phyloP scores from a whole-genome alignment of 2,329 filamentous ascomycete species.

The Phyllosticta citribraziliensis region DNA sequence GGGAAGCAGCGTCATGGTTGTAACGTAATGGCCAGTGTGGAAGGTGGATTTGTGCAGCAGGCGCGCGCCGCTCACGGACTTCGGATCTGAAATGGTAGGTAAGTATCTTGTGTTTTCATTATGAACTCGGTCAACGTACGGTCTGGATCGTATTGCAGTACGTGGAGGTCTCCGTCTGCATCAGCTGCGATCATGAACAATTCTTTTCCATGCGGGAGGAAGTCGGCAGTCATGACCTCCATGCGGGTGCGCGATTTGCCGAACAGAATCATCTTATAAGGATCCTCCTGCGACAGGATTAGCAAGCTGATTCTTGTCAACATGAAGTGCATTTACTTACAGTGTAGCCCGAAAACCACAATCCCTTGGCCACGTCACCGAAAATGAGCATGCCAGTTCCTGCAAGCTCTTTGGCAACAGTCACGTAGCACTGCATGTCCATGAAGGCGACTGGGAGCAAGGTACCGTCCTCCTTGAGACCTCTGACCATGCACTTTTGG shows the following conservation, averaged over 20 bases:
- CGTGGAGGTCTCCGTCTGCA: slow-evolving; percentile 74
- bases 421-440: slow-evolving; percentile 93
- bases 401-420: slow-evolving; percentile 70
- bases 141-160: slow-evolving; percentile 90
- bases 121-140: slow-evolving; percentile 47
- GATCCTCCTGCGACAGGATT: slow-evolving; percentile 57
- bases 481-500: slow-evolving; percentile 94
- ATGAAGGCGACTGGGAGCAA: slow-evolving; percentile 92
- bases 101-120: not conserved
- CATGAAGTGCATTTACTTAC: slow-evolving; percentile 20
- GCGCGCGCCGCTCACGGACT: slow-evolving; percentile 80
- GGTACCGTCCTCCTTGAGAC: slow-evolving; percentile 88
- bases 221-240: slow-evolving; percentile 73
- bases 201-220: slow-evolving; percentile 75
- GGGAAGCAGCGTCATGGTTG: slow-evolving; percentile 66
- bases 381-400: slow-evolving; percentile 79
- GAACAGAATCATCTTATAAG: slow-evolving; percentile 88
- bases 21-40: slow-evolving; percentile 70
- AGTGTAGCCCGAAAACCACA: slow-evolving; percentile 94
- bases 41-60: slow-evolving; percentile 84
- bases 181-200: slow-evolving; percentile 77
- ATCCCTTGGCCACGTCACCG: slow-evolving; percentile 82
- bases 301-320: not conserved
- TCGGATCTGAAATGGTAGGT: slow-evolving; percentile 56
- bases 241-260: slow-evolving; percentile 74